A percentile compares a stretch with the other conserved stretches of the same genome.
phyloP scores from a whole-genome alignment of 2,329 filamentous ascomycete genomes.

The Phaeophleospora eucalypticola region DNA sequence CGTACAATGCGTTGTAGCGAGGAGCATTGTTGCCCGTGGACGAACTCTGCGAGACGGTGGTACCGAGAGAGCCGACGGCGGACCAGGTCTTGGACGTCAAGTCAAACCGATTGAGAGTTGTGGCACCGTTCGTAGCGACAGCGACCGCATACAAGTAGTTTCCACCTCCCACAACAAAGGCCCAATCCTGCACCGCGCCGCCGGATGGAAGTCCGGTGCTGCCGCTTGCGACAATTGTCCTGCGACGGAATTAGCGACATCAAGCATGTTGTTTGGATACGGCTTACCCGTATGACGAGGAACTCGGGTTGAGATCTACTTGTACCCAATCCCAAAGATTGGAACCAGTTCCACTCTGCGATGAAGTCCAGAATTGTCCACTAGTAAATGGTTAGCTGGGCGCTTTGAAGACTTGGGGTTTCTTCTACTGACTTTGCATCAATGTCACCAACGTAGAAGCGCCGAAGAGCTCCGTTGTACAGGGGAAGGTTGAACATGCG shows the following conservation, averaged over 20 bases:
- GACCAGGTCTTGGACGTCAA: conserved; percentile 2
- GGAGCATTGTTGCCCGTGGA: neutral
- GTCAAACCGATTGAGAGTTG: conserved; percentile 6
- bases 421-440: too few relatives aligned
- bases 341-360: too few relatives aligned
- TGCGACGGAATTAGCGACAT: neutral
- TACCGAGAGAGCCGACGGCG: neutral
- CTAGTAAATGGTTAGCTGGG: too few relatives aligned
- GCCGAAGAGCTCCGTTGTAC: too few relatives aligned
- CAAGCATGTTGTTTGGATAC: neutral
- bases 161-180: conserved; percentile 6
- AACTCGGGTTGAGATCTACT: too few relatives aligned
- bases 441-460: too few relatives aligned
- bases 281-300: neutral
- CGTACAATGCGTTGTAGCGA: conserved; percentile 11
- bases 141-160: conserved; percentile 6
- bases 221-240: conserved; percentile 7
- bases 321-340: too few relatives aligned
- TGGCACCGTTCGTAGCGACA: neutral
- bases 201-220: neutral
- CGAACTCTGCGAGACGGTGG: neutral
- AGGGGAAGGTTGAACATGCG: too few relatives aligned
- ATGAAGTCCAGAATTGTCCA: too few relatives aligned
- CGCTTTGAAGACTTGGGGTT: too few relatives aligned
- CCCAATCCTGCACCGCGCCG: conserved; percentile 11